Conservation (phyloP, 2,329 filamentous ascomycete species). For the Anthostomella pinea region DNA sequence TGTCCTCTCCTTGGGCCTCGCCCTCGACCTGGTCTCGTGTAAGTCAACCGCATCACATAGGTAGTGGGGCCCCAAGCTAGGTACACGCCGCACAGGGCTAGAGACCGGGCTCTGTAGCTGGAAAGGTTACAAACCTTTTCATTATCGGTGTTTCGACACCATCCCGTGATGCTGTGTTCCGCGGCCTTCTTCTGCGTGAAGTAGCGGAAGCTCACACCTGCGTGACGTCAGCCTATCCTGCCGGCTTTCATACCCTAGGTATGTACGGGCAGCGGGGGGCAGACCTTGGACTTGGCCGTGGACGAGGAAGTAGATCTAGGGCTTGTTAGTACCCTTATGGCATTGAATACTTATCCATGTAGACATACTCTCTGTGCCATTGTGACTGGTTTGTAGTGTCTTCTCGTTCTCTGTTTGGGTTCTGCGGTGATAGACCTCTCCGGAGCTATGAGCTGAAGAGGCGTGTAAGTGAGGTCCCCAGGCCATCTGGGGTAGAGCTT, state of each 20-base stretch:
- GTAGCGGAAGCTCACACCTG: constrained; percentile 57
- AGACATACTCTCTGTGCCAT: constrained; percentile 20
- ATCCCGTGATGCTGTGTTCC: constrained; percentile 53
- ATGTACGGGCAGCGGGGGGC: constrained; percentile 25
- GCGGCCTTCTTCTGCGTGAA: constrained; percentile 53
- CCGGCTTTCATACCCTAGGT: constrained; percentile 10
- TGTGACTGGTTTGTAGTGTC: constrained; percentile 1
- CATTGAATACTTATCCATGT: not conserved
- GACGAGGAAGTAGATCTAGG: constrained; percentile 59
- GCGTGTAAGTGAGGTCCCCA: too few species aligned
- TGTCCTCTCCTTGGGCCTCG: constrained; percentile 75
- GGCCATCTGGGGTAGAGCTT: too few species aligned
- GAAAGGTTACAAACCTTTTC: too few species aligned
- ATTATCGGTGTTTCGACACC: constrained; percentile 58
- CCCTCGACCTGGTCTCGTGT: constrained; percentile 68
- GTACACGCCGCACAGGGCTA: too few species aligned
- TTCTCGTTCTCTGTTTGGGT: not conserved
- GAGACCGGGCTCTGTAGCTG: too few species aligned
- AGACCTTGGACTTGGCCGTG: constrained; percentile 70
- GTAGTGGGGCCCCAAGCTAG: too few species aligned
- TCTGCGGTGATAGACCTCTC: too few species aligned
- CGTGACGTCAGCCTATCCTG: constrained; percentile 24
- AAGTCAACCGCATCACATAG: too few species aligned
- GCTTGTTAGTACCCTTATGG: not conserved
- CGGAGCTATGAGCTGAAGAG: too few species aligned